Evolutionary conservation across 495 filamentous ascomycete species (phyloP).

Genomic region (Lophium mytilinum): DNA sequence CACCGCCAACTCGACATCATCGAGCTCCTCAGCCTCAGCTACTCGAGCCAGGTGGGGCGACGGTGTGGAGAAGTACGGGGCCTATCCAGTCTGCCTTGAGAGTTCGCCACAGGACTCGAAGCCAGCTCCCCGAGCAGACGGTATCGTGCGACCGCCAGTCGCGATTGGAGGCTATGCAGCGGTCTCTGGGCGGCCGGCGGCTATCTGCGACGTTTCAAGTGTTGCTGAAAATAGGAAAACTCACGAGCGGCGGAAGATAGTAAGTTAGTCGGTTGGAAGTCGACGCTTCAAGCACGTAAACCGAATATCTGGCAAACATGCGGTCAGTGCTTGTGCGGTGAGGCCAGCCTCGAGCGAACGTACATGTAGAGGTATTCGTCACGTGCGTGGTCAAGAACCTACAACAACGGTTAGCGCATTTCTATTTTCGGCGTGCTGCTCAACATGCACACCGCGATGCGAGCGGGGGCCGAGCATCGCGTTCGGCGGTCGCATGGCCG

Average conservation of each 20-base stretch:
- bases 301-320: constrained; percentile 29
- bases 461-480: background rate
- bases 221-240: constrained; percentile 21
- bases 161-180: constrained; percentile 13
- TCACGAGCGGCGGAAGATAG: constrained; percentile 35
- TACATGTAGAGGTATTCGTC: constrained; percentile 36
- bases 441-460: constrained; percentile 6
- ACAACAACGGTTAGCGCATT: constrained; percentile 9
- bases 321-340: constrained; percentile 16
- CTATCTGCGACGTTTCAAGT: constrained; percentile 14
- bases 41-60: no score
- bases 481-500: background rate
- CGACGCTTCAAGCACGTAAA: constrained; percentile 36
- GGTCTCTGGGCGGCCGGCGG: constrained; percentile 11
- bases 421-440: background rate
- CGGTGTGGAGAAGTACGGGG: no score
- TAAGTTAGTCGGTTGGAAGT: constrained; percentile 36
- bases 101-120: no score
- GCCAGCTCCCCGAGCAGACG: no score
- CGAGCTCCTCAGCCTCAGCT: no score
- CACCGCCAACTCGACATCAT: background rate
- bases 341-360: constrained; percentile 4
- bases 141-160: no score
- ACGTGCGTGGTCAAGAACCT: constrained; percentile 34
- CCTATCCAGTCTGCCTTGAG: no score